Percentiles rank a stretch among this genome's conserved stretches.
Conservation (phyloP, 345 rosid species). For the Citrus medica region DNA sequence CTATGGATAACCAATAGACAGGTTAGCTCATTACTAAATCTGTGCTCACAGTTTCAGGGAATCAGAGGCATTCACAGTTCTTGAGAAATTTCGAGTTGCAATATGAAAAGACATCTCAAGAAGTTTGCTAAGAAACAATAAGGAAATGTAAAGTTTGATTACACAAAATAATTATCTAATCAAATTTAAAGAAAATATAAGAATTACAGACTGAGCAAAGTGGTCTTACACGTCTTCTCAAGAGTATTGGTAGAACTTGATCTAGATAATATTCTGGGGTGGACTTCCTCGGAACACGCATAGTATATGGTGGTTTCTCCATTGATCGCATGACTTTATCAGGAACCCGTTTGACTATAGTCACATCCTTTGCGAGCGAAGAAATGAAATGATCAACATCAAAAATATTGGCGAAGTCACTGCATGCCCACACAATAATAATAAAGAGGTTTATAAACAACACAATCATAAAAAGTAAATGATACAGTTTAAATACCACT, state of each 20-base stretch:
- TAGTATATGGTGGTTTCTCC: conserved; percentile 97
- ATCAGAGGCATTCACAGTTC: not conserved
- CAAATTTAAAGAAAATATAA: not conserved
- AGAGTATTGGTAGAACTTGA: conserved; percentile 88
- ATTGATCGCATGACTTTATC: conserved; percentile 85
- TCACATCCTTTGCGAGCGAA: conserved; percentile 82
- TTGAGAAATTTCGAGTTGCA: not conserved
- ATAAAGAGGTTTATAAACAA: not conserved
- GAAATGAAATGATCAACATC: conserved; percentile 93
- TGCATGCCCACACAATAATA: conserved; percentile 37
- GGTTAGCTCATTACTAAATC: not conserved
- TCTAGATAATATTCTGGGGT: conserved; percentile 89
- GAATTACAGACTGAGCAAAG: conserved; percentile 7
- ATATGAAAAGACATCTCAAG: not conserved
- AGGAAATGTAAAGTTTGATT: not conserved
- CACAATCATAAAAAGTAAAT: not conserved
- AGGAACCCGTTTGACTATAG: conserved; percentile 94
- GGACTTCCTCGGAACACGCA: conserved; percentile 97
- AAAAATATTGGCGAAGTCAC: conserved; percentile 85
- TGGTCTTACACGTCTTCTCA: conserved; percentile 69
- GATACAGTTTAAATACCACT: not conserved
- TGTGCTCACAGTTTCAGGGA: conserved; percentile 2
- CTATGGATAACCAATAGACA: not conserved
- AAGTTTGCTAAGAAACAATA: not conserved
- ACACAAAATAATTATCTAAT: not conserved